Evolutionary conservation across 164 flowering plant species (phyloP), one percentile per base, ranked within the genome.

Genomic region (Magnolia officinalis): DNA sequence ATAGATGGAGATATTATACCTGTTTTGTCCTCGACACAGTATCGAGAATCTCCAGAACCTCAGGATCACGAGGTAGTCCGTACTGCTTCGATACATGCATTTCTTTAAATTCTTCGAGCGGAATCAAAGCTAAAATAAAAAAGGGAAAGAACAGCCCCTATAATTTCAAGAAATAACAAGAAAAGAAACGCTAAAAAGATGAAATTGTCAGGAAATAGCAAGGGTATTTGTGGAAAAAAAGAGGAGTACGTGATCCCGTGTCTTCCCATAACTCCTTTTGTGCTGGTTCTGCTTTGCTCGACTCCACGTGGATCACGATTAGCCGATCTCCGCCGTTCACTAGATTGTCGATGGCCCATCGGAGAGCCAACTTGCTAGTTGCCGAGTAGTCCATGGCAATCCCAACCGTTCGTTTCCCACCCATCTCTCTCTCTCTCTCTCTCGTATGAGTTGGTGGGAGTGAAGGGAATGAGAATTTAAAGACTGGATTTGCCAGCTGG

Each of bases 331-430:
- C 90, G 1, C 8, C 70, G 11, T 80, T 82, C 21, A 87, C 37
- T 16, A 91, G 80, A 78, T 88, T 88, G 71, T 88, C 82, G 3
- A 83, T 80, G 0, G 88, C 86, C 92, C 95, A 91, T 58, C 74
- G 70, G 10, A 91, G 82, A 3, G 92, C 92, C 74, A 82, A 19
- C 75, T 85, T 90, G 90, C 95, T 90, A 65, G 82, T 90, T 8
- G 82, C 55, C 11, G 95, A 91, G 75, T 82, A 80, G 73, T 90
- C 95, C 87, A 91, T 86, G 20, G 84, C 95, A 16, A 90, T 74
- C 11, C 95, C 95, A 6, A 91, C 74, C 6, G 70, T 79, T 2
- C 89, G 85, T 88, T 85, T 68, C n/a, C 31, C 50, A 29, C 50
- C 18, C 70, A 20, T 11, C 26, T 26, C 67, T n/a, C 24, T 20